phyloP scores from a whole-genome alignment of 1,284 basidiomycete species.

The Leccinum fallax region DNA sequence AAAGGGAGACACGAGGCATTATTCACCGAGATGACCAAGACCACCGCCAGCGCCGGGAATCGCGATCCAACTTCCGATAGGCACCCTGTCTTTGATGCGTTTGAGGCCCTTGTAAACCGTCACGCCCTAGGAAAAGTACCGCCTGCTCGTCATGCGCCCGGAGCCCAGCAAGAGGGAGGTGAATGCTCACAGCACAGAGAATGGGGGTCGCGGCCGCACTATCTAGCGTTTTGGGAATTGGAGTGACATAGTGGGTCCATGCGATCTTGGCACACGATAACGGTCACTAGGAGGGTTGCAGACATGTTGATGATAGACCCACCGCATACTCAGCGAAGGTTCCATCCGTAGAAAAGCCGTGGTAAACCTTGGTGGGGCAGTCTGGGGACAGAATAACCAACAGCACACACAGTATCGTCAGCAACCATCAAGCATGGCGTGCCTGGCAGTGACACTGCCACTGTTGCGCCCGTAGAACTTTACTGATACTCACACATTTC shows the following conservation, averaged over 20 bases:
- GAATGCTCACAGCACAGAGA: conserved; percentile 57
- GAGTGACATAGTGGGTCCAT: conserved; percentile 65
- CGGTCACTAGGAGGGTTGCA: neutral
- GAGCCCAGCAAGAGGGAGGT: neutral
- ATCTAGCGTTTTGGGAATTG: conserved; percentile 59
- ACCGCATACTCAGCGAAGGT: conserved; percentile 54
- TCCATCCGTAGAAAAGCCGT: conserved; percentile 64
- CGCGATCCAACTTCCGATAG: conserved; percentile 66
- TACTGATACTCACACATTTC: conserved; percentile 48
- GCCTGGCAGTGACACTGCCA: neutral
- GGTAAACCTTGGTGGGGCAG: conserved; percentile 48
- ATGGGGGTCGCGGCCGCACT: conserved; percentile 65
- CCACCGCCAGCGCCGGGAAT: conserved; percentile 71
- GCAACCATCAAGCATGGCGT: neutral
- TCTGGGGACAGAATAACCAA: conserved; percentile 9
- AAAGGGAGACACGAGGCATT: neutral
- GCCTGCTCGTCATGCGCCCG: neutral
- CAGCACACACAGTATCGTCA: neutral
- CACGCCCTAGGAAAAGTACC: conserved; percentile 44
- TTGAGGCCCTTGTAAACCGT: conserved; percentile 76
- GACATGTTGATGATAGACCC: conserved; percentile 14
- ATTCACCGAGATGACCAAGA: conserved; percentile 55
- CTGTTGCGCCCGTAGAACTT: neutral
- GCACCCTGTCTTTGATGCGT: conserved; percentile 42
- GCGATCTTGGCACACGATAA: conserved; percentile 41